Evolutionary conservation across 148 eudicot species (phyloP).

Genomic region (Amaranthus palmeri): DNA sequence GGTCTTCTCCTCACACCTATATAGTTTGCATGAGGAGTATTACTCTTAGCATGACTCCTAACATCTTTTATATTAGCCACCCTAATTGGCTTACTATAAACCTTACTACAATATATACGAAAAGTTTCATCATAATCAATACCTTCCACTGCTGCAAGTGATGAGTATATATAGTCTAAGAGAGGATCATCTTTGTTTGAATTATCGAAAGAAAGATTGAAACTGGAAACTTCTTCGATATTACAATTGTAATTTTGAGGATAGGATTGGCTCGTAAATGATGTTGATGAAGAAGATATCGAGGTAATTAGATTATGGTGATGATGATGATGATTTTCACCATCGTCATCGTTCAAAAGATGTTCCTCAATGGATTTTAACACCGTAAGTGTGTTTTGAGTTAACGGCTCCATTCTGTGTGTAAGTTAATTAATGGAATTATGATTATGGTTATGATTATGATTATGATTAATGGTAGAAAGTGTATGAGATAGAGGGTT

Average conservation of each 20-base stretch:
- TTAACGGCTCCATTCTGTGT: neutral
- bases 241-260: neutral
- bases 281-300: neutral
- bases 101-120: neutral
- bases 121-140: neutral
- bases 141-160: neutral
- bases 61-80: neutral
- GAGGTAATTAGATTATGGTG: neutral
- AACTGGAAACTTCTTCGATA: neutral
- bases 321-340: too few species aligned
- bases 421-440: too few species aligned
- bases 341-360: slow-evolving; percentile 6
- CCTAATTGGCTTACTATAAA: neutral
- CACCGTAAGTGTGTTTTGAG: neutral
- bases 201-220: too few species aligned
- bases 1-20: slow-evolving; percentile 34
- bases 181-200: neutral
- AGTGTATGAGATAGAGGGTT: too few species aligned
- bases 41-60: neutral
- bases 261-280: neutral
- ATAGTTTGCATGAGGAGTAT: neutral
- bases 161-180: neutral
- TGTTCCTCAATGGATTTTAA: slow-evolving; percentile 10
- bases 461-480: too few species aligned
- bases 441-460: neutral